Conservation (phyloP, 768 basidiomycete species). For the Xerocomellus chrysenteron region DNA sequence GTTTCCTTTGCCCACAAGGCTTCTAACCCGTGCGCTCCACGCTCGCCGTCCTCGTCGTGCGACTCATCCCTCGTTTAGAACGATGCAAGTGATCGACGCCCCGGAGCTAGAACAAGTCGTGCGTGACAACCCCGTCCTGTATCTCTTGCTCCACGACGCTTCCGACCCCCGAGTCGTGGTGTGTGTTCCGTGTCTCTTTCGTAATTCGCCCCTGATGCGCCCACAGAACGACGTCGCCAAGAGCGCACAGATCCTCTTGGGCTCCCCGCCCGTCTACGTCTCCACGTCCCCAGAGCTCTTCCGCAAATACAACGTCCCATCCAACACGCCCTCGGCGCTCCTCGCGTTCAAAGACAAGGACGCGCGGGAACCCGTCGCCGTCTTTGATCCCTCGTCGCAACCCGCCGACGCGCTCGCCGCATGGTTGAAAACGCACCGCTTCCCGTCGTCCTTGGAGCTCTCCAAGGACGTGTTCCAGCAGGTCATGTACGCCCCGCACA, state of each 20-base stretch:
- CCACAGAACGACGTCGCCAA: conserved; percentile 53
- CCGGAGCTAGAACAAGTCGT: conserved; percentile 6
- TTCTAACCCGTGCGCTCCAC: conserved; percentile 56
- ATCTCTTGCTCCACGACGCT: conserved; percentile 53
- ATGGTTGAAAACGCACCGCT: conserved; percentile 70
- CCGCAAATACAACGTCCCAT: conserved; percentile 36
- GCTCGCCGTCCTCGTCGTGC: neutral
- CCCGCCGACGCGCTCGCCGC: conserved; percentile 26
- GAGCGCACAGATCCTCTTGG: conserved; percentile 49
- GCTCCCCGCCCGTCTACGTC: conserved; percentile 49
- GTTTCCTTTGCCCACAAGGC: conserved; percentile 76
- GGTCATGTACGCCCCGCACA: conserved; percentile 78
- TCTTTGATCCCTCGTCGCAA: conserved; percentile 29
- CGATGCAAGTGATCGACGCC: conserved; percentile 21
- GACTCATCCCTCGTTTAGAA: conserved; percentile 6
- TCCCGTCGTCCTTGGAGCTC: conserved; percentile 74
- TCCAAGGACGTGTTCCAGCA: conserved; percentile 76
- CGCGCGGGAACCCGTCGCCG: conserved; percentile 42
- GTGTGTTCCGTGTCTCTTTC: conserved; percentile 4
- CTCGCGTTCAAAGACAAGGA: conserved; percentile 68
- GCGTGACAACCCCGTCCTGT: conserved; percentile 16
- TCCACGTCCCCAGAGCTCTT: conserved; percentile 36
- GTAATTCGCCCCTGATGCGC: neutral
- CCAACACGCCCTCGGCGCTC: conserved; percentile 54
- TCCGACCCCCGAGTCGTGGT: conserved; percentile 35